These are phyloP conservation scores for Patellifolia procumbens DNA, from an alignment of 179 eudicot species.

Conservation along the genomic window DNA sequence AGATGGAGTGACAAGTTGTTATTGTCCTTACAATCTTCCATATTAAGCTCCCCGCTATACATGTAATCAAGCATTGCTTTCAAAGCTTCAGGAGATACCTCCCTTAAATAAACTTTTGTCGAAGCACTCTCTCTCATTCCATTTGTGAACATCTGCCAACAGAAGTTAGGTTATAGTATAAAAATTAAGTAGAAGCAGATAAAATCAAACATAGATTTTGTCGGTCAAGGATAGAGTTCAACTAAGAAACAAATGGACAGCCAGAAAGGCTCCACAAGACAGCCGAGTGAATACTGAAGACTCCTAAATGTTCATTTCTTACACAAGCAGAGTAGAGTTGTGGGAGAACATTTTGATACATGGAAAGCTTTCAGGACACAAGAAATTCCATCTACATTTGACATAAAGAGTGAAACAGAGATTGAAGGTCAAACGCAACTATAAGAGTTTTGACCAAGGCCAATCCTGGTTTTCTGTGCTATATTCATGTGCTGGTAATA, in stretches of 20 bases:
- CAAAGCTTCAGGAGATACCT: constrained; percentile 71
- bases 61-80: constrained; percentile 69
- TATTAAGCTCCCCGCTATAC: constrained; percentile 65
- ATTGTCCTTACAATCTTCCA: constrained; percentile 43
- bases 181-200: constrained; percentile 1
- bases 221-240: not conserved
- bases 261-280: not conserved
- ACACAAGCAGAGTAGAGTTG: not conserved
- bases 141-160: constrained; percentile 90
- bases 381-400: not conserved
- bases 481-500: not conserved
- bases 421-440: not conserved
- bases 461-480: not conserved
- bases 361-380: not conserved
- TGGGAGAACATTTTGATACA: not conserved
- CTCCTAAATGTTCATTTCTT: not conserved
- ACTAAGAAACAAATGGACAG: not conserved
- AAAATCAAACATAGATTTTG: not conserved
- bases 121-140: constrained; percentile 92
- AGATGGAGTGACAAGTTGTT: constrained; percentile 73
- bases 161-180: constrained; percentile 23
- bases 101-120: constrained; percentile 57
- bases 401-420: not conserved
- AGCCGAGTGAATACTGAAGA: not conserved
- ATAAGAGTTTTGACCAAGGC: not conserved